A percentile compares a stretch with the other conserved stretches of the same genome.
Conservation (phyloP, 2,329 filamentous ascomycete species). For the Nemania sp. region DNA sequence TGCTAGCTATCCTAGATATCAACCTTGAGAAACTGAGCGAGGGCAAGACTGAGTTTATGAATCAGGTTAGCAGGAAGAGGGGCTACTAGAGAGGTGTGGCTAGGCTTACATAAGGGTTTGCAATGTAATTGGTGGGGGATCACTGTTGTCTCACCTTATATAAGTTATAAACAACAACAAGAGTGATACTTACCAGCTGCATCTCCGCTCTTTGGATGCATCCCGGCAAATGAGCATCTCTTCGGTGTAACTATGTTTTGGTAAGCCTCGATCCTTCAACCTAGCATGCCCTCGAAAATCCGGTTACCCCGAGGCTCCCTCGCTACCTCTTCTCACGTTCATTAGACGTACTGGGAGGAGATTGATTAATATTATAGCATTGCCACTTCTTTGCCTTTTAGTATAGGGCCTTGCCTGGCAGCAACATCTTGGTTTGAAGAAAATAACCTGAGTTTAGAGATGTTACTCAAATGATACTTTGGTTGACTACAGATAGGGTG, state of each 20-base stretch:
- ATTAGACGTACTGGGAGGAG: no score
- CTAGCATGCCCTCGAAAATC: background rate
- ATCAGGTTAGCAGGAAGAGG: constrained; percentile 49
- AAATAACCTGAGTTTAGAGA: no score
- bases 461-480: no score
- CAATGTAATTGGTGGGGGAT: background rate
- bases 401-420: no score
- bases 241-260: background rate
- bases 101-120: background rate
- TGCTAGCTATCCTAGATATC: constrained; percentile 46
- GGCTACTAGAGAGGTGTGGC: constrained; percentile 45
- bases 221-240: background rate
- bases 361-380: no score
- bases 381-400: no score
- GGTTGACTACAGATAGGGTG: no score
- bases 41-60: constrained; percentile 47
- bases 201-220: no score
- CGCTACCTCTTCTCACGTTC: background rate
- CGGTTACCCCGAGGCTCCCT: background rate
- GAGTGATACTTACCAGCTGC: no score
- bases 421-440: no score
- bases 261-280: background rate
- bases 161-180: no score
- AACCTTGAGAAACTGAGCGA: constrained; percentile 48
- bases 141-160: background rate